Base-by-base conservation (phyloP, 768 basidiomycete species). In the Lentinula boryana region DNA sequence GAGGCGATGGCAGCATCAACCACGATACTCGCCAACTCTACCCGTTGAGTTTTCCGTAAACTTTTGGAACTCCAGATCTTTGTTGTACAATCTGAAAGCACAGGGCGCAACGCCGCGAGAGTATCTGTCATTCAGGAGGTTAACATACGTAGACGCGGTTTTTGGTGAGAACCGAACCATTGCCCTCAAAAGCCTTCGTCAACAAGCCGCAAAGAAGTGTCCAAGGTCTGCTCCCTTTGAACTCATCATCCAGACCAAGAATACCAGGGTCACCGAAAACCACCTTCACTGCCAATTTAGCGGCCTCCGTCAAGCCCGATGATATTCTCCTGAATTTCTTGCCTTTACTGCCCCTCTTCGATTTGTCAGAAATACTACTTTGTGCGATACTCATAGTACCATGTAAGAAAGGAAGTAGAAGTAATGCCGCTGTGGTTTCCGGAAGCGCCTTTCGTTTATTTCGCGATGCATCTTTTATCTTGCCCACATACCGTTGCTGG, bases 1-100 rank as follows among this genome's bases (percentile, higher is more conserved):
- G 23, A 36, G 8, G n/a, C 16, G 7, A 60, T 49, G n/a, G 32
- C 58, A 21, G 48, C 49, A 13, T 80, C 76, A 31, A 95, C 68
- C n/a, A 94, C 68, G 4, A 80, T 61, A 13, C 79, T 71, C 62
- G 85, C 85, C 2, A 91, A 65, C 56, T 82, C 78, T 2, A 82
- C 69, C 66, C 86, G 82, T 40, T 78, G 84, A 27, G 84, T 81
- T 15, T 78, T 65, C 12, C 70, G 74, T 41, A 95, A 73, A 40
- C 69, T 71, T 2, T 67, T 67, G 67, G 90, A 90, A 2, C 93
- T 70, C 2, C 83, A 56, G 0, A 43, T 40, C 40, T 18, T 36
- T 12, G 55, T 33, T 21, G 55, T 43, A 43, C 55, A 56, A 7
- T 56, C 55, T 10, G n/a, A 23, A 27, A 56, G 55, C 4, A 40